Evolutionary conservation across 2,329 filamentous ascomycete species (phyloP), one percentile per base, ranked within the genome.

Genomic region (Phyllosticta citribraziliensis): DNA sequence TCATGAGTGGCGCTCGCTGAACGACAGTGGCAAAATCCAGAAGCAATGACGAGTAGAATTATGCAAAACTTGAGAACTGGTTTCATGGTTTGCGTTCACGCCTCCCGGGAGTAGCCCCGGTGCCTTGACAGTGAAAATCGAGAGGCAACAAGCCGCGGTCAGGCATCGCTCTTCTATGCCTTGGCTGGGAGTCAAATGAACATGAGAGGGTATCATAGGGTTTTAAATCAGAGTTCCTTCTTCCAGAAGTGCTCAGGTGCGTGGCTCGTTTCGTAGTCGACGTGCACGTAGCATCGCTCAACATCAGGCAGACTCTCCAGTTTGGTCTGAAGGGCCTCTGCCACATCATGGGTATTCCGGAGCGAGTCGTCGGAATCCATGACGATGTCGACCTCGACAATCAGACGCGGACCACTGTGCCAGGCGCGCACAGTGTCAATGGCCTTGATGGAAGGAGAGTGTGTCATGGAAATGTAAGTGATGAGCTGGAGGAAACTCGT

Each of bases 361-460:
- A 99, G 82, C 1, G 85, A 84, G 60, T 86, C 83, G 1, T 84
- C 78, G 0, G 87, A 84, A 67, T 92, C 85, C 91, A 97, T 96
- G 69, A 97, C 93, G 60, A 97, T 86, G 71, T 99, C 94, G 47
- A 97, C 91, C 78, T 99, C 94, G 66, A 95, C 92, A 66, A 97
- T 91, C 54, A 97, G 83, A 20, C 93, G 83, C 0, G 92, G 84
- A 0, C 93, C 93, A 6, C 87, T 90, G 75, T 97, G 92, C 76
- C 96, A 97, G 0, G 92, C 91, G 57, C 94, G 85, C 3, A 97
- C 94, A 1, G 94, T 99, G 74, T 99, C 94, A 72, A 99, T 95
- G 68, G 90, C 89, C 60, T 80, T 81, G 70, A 99, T 90, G 35
- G 81, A 75, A 0, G 88, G 84, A 35, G 89, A 92, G 77, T 97